A percentile compares a stretch with the other conserved stretches of the same genome.
Evolutionary conservation across 768 basidiomycete genomes (phyloP).

Genomic region (Trametes villosa): DNA sequence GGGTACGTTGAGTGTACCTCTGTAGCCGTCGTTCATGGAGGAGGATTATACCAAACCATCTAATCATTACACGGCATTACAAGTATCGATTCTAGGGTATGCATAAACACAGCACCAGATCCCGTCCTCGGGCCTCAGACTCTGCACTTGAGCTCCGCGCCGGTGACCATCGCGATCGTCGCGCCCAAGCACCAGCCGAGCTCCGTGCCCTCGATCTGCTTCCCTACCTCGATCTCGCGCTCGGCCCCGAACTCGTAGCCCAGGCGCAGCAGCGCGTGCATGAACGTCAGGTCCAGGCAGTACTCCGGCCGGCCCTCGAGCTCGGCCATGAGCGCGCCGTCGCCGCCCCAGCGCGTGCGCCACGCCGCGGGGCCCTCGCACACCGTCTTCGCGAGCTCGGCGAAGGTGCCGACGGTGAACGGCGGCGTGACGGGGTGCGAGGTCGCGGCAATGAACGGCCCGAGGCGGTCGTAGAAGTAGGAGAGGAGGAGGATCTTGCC

Average conservation of each 20-base stretch:
- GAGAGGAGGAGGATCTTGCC: conserved; percentile 92
- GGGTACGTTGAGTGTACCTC: neutral
- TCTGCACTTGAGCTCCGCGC: conserved; percentile 59
- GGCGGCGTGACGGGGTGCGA: conserved; percentile 29
- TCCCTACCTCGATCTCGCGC: conserved; percentile 77
- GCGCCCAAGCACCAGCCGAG: conserved; percentile 94
- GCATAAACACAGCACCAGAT: neutral
- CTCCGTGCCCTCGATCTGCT: conserved; percentile 88
- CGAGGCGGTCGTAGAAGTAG: conserved; percentile 96
- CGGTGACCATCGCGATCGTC: conserved; percentile 69
- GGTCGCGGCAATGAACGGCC: conserved; percentile 63
- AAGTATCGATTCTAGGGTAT: neutral
- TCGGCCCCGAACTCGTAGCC: conserved; percentile 87
- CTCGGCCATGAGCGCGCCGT: conserved; percentile 61
- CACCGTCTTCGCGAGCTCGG: conserved; percentile 66
- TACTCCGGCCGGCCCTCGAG: conserved; percentile 87
- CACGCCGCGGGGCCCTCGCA: conserved; percentile 73
- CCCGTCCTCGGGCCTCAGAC: conserved; percentile 17
- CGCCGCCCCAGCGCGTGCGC: conserved; percentile 50
- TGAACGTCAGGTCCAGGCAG: conserved; percentile 95
- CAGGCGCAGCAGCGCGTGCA: conserved; percentile 83
- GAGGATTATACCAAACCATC: no score
- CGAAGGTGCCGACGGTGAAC: conserved; percentile 55
- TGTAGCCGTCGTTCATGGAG: no score
- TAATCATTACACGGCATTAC: conserved; percentile 13